Evolutionary conservation across 2,329 filamentous ascomycete species (phyloP), one percentile per base, ranked within the genome.

Genomic region (Phialophora verrucosa): DNA sequence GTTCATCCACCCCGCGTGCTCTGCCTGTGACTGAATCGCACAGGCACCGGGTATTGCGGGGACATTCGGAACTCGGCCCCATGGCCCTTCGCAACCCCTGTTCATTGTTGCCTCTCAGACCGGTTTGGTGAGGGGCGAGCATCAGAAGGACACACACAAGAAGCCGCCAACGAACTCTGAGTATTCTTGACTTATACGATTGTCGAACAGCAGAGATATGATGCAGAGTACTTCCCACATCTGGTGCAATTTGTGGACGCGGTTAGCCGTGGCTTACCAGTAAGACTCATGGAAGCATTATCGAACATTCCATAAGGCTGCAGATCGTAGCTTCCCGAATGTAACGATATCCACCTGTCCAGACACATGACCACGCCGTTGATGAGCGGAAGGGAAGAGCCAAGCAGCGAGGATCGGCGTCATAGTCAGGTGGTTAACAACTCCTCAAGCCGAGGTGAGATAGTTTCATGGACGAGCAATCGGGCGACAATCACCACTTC

Each of bases 241-340:
- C 12, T 20, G 1, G 49, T 27, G 20, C 8, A 20, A 29, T 51
- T 7, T 20, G 6, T 29, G 27, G 58, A 23, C 4, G 25, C 25
- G 3, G 44, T 32, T 38, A 47, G 29, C 59, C 47, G 47, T 23
- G 29, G 47, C 17, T 27, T 53, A 2, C 59, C 38, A n/a, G 20
- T 35, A 27, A n/a, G 27, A 23, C 11, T 42, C n/a, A 56, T 56
- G 20, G 59, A 62, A 62, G 17, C 17, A 23, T 32, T 10, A 49
- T 55, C 50, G 59, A 62, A 62, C 25, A 23, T 62, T 62, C 59
- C 35, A 6, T 62, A 56, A 42, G 59, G 59, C 59, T 62, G 59
- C 49, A 42, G 59, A 61, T 61, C 59, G 12, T 20, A 35, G 35
- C 32, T 23, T 31, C 12, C 31, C 29, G 31, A 11, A 42, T 61